phyloP scores from a whole-genome alignment of 768 basidiomycete species.

The Cantharellus cinnabarinus region DNA sequence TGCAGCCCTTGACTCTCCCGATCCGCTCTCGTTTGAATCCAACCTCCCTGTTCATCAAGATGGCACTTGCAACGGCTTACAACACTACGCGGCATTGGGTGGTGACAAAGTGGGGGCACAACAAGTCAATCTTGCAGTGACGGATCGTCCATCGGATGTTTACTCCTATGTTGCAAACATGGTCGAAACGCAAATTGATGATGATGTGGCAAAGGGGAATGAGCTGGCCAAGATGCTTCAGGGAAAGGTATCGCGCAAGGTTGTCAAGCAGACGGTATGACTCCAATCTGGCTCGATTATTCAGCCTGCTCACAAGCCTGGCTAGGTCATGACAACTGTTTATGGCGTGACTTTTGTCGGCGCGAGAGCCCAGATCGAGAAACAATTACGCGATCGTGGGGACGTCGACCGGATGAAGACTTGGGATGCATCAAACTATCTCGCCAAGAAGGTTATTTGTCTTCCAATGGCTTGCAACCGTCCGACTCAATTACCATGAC shows the following conservation, averaged over 20 bases:
- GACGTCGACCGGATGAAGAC: constrained; percentile 53
- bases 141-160: constrained; percentile 80
- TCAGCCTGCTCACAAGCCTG: not conserved
- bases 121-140: constrained; percentile 78
- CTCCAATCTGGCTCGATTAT: not conserved
- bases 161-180: constrained; percentile 80
- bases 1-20: constrained; percentile 51
- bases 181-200: constrained; percentile 47
- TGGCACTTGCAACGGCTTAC: constrained; percentile 94
- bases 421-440: constrained; percentile 55
- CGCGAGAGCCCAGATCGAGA: constrained; percentile 86
- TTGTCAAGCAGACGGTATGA: constrained; percentile 85
- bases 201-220: constrained; percentile 33
- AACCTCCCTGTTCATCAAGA: constrained; percentile 90
- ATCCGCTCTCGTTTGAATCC: constrained; percentile 37
- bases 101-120: constrained; percentile 74
- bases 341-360: constrained; percentile 95
- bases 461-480: not conserved
- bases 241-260: constrained; percentile 75
- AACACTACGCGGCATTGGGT: constrained; percentile 95
- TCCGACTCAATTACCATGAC: not conserved
- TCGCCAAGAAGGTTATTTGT: constrained; percentile 45
- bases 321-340: constrained; percentile 91
- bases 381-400: constrained; percentile 55
- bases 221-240: constrained; percentile 37